Conservation (phyloP, 2,329 filamentous ascomycete species). For the Didymella exigua region DNA sequence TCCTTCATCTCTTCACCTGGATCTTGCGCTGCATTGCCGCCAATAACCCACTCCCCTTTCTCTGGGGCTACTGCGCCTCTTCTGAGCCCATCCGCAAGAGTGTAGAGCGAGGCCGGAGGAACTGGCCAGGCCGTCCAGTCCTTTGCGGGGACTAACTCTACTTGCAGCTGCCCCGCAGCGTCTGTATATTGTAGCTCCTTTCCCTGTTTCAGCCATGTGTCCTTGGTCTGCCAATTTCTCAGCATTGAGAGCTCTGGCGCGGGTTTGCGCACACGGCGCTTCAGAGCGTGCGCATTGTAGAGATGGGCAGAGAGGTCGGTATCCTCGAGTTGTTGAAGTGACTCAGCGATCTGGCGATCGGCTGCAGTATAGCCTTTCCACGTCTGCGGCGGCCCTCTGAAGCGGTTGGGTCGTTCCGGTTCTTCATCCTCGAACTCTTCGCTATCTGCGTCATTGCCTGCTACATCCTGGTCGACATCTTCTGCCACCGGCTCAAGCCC, state of each 20-base stretch:
- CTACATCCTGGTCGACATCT: background rate
- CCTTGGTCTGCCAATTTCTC: conserved; percentile 49
- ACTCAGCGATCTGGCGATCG: conserved; percentile 67
- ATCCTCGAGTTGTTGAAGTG: conserved; percentile 67
- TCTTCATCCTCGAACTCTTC: conserved; percentile 24
- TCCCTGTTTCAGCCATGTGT: conserved; percentile 46
- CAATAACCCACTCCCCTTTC: conserved; percentile 54
- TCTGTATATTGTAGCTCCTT: conserved; percentile 37
- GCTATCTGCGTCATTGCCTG: conserved; percentile 19
- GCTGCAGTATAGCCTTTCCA: conserved; percentile 69
- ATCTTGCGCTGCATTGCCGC: conserved; percentile 49
- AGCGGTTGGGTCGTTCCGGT: conserved; percentile 66
- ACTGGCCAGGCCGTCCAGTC: conserved; percentile 89
- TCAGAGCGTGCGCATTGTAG: conserved; percentile 77
- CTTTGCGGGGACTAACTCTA: conserved; percentile 55
- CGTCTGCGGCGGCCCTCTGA: conserved; percentile 67
- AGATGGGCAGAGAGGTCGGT: conserved; percentile 76
- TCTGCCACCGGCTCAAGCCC: background rate
- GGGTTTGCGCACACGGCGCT: conserved; percentile 51
- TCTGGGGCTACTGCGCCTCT: conserved; percentile 23
- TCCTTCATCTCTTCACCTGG: conserved; percentile 72
- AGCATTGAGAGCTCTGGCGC: conserved; percentile 19
- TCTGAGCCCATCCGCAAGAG: conserved; percentile 57
- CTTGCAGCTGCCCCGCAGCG: conserved; percentile 34
- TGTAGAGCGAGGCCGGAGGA: conserved; percentile 65